Conservation (phyloP, 208 protist species). For the Jaenimonas drosophilae region DNA sequence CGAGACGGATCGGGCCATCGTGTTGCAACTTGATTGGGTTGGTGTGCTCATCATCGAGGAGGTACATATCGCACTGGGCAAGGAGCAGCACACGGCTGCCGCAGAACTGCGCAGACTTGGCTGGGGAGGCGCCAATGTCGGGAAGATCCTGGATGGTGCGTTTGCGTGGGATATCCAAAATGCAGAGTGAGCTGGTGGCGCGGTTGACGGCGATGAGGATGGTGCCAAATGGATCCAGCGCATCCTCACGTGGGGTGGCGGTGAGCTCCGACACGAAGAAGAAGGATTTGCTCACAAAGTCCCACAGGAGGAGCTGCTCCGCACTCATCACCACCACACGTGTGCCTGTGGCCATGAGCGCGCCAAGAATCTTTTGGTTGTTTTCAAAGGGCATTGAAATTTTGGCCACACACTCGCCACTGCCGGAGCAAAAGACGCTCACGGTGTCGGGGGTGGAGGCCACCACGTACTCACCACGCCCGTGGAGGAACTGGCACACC, state of each 20-base stretch:
- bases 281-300: slow-evolving; percentile 53
- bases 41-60: slow-evolving; percentile 27
- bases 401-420: slow-evolving; percentile 28
- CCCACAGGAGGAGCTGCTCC: slow-evolving; percentile 50
- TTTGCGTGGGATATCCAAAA: slow-evolving; percentile 64
- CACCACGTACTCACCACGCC: slow-evolving; percentile 40
- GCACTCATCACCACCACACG: slow-evolving; percentile 55
- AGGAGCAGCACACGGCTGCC: slow-evolving; percentile 39
- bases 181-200: slow-evolving; percentile 18
- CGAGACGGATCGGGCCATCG: slow-evolving; percentile 30
- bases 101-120: slow-evolving; percentile 42
- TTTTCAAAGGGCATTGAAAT: slow-evolving; percentile 52
- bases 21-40: slow-evolving; percentile 31
- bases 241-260: slow-evolving; percentile 12
- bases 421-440: slow-evolving; percentile 28
- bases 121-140: no score
- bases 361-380: slow-evolving; percentile 36
- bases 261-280: slow-evolving; percentile 35
- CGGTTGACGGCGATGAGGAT: slow-evolving; percentile 31
- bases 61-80: slow-evolving; percentile 23
- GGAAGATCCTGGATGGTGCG: slow-evolving; percentile 33
- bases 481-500: slow-evolving; percentile 24
- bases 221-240: slow-evolving; percentile 39
- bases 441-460: slow-evolving; percentile 40
- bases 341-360: slow-evolving; percentile 43